Evolutionary conservation across 2,329 filamentous ascomycete species (phyloP).

Genomic region (Trichothecium roseum): DNA sequence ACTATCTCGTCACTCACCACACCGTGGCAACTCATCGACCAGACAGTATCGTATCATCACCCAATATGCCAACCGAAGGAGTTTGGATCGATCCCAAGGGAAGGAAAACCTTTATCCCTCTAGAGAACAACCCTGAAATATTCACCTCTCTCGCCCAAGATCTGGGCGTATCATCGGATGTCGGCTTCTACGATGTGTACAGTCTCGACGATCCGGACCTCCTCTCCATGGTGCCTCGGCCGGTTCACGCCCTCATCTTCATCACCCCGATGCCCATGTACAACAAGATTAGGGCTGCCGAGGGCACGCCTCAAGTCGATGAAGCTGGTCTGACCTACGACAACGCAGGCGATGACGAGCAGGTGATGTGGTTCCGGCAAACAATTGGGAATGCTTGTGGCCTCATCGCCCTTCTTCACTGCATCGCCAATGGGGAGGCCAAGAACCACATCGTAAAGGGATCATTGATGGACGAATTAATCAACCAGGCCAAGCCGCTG

Average conservation of each 20-base stretch:
- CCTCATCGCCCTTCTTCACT: constrained; percentile 67
- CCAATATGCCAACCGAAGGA: constrained; percentile 17
- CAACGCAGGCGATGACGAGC: constrained; percentile 35
- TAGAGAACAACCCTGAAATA: constrained; percentile 61
- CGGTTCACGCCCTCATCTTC: constrained; percentile 66
- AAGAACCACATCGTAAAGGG: constrained; percentile 39
- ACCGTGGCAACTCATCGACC: no score
- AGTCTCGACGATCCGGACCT: constrained; percentile 68
- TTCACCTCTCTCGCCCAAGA: constrained; percentile 63
- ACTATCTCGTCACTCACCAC: no score
- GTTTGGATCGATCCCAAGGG: constrained; percentile 17
- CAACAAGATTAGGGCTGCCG: constrained; percentile 27
- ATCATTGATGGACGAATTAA: constrained; percentile 46
- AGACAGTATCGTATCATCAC: no score
- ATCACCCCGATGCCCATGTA: constrained; percentile 56
- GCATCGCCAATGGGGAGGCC: constrained; percentile 58
- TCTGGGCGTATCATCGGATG: constrained; percentile 56
- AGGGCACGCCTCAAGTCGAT: constrained; percentile 12
- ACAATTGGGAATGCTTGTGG: constrained; percentile 78
- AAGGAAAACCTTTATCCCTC: constrained; percentile 26
- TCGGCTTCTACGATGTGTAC: constrained; percentile 76
- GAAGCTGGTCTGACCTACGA: constrained; percentile 17
- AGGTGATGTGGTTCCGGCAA: constrained; percentile 75
- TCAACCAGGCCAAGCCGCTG: constrained; percentile 51
- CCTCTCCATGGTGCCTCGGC: constrained; percentile 62